A percentile compares a stretch with the other conserved stretches of the same genome.
Conservation (phyloP, 2,329 filamentous ascomycete genomes). For the Lasiodiplodia gonubiensis region DNA sequence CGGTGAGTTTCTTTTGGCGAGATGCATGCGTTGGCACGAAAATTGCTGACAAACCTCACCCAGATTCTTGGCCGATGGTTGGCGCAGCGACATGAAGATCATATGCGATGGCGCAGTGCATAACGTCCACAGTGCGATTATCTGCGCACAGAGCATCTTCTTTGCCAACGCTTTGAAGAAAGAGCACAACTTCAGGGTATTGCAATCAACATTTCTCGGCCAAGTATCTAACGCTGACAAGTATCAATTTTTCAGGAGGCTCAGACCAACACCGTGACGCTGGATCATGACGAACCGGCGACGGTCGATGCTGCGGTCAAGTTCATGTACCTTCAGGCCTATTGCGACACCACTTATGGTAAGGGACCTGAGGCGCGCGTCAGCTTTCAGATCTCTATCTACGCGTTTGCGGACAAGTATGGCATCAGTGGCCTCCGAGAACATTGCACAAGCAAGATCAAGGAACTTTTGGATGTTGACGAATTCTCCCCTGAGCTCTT, state of each 20-base stretch:
- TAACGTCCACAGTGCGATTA: not conserved
- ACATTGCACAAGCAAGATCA: not conserved
- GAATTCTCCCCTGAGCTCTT: not conserved
- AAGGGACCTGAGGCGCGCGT: not conserved
- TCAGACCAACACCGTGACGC: not conserved
- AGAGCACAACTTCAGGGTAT: not conserved
- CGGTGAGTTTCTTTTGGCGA: not conserved
- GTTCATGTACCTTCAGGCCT: not conserved
- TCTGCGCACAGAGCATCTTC: not conserved
- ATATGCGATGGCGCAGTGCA: not conserved
- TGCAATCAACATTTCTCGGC: not conserved
- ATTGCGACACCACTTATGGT: not conserved
- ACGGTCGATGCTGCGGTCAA: not conserved
- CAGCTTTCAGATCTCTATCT: not conserved
- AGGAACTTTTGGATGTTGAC: not conserved
- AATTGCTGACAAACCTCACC: not conserved
- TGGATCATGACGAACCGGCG: not conserved
- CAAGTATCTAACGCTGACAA: not conserved
- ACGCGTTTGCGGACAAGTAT: not conserved
- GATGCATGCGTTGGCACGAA: not conserved
- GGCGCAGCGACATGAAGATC: constrained; percentile 6
- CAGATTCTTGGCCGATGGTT: not conserved
- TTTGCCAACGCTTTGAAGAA: not conserved
- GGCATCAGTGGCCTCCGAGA: not conserved
- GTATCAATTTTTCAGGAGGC: not conserved